A percentile compares a stretch with the other conserved stretches of the same genome.
Conservation (phyloP, 495 filamentous ascomycete genomes). For the Lasiosphaeris hirsuta region DNA sequence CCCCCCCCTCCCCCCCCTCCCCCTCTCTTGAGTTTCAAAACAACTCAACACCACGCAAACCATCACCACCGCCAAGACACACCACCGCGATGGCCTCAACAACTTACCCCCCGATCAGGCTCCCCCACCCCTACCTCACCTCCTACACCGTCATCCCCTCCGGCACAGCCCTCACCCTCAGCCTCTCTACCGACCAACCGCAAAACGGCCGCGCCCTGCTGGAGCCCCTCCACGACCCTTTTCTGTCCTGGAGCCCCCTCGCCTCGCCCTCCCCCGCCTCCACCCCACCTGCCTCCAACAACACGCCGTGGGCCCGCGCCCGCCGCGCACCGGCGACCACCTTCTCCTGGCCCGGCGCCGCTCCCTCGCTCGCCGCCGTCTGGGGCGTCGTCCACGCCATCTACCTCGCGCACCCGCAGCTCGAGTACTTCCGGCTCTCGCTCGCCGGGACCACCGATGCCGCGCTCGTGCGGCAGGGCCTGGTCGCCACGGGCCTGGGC, state of each 20-base stretch:
- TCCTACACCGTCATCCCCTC: constrained; percentile 29
- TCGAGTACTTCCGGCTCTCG: constrained; percentile 49
- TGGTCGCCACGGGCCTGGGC: constrained; percentile 49
- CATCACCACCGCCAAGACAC: background rate
- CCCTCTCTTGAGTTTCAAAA: too few relatives aligned
- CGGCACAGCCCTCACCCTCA: constrained; percentile 3
- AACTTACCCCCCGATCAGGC: constrained; percentile 23
- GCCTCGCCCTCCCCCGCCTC: constrained; percentile 29
- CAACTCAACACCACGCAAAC: background rate
- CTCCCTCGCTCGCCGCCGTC: constrained; percentile 51
- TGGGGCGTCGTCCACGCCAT: constrained; percentile 58
- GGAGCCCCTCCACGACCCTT: constrained; percentile 32
- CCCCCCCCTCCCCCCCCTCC: too few relatives aligned
- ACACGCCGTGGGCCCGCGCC: constrained; percentile 41
- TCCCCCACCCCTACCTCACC: constrained; percentile 41
- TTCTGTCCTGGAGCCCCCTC: constrained; percentile 35
- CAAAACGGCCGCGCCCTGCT: constrained; percentile 13
- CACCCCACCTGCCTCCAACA: constrained; percentile 36
- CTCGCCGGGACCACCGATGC: constrained; percentile 40
- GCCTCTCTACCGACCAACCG: constrained; percentile 19
- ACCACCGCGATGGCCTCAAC: background rate
- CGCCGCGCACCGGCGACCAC: constrained; percentile 35
- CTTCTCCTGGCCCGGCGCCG: constrained; percentile 29
- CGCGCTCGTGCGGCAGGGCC: constrained; percentile 41
- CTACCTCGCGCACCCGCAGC: constrained; percentile 48